A percentile compares a stretch with the other conserved stretches of the same genome.
phyloP scores from a whole-genome alignment of 1,284 basidiomycete genomes.

The Ustilago sp. region DNA sequence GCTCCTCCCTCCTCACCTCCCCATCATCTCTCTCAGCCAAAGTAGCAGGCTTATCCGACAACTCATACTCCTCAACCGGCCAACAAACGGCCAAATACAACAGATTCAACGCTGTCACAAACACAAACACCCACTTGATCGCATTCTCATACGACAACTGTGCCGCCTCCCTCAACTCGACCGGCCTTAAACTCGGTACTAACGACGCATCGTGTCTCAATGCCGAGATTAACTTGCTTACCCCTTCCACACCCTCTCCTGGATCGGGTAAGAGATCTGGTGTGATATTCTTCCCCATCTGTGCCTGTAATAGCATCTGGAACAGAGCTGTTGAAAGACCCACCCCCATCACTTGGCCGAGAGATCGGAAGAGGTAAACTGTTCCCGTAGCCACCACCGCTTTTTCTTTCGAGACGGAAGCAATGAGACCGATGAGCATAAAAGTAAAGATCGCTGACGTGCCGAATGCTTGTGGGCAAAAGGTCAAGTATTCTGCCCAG shows the following conservation, averaged over 20 bases:
- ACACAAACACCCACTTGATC: constrained; percentile 85
- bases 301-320: constrained; percentile 76
- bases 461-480: constrained; percentile 73
- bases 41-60: constrained; percentile 38
- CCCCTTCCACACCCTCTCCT: constrained; percentile 12
- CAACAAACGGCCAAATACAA: constrained; percentile 40
- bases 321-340: constrained; percentile 82
- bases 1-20: not conserved
- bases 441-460: constrained; percentile 83
- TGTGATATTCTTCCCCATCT: constrained; percentile 77
- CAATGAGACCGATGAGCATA: constrained; percentile 75
- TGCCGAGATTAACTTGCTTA: constrained; percentile 75
- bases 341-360: constrained; percentile 85
- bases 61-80: constrained; percentile 36
- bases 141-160: constrained; percentile 84
- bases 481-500: constrained; percentile 76
- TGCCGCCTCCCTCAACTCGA: constrained; percentile 77
- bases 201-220: constrained; percentile 83
- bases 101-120: constrained; percentile 78
- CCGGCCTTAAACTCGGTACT: constrained; percentile 78
- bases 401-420: constrained; percentile 39
- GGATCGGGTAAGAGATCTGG: constrained; percentile 73
- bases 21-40: not conserved
- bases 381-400: constrained; percentile 86
- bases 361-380: constrained; percentile 78